Conservation (phyloP, 1,284 basidiomycete species). For the Coniferiporia sulphurascens region DNA sequence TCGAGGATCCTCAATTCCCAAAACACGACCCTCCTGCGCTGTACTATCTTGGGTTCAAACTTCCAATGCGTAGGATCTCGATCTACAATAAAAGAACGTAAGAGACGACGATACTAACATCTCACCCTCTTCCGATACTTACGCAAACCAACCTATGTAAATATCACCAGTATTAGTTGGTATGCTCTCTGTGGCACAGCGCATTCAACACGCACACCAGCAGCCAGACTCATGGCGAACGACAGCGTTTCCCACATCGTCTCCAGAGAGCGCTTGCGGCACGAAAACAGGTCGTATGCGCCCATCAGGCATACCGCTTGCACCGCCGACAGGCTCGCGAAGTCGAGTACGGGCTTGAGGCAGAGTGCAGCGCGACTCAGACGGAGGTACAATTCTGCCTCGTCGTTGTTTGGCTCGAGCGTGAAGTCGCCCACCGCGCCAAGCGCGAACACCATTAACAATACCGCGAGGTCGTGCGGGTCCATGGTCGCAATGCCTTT, state of each 20-base stretch:
- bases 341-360: constrained; percentile 32
- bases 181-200: neutral
- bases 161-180: too few species aligned
- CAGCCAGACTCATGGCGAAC: constrained; percentile 23
- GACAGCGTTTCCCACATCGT: constrained; percentile 25
- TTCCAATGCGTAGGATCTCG: constrained; percentile 41
- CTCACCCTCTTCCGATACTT: constrained; percentile 12
- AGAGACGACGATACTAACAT: neutral
- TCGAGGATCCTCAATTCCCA: constrained; percentile 40
- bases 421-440: constrained; percentile 21
- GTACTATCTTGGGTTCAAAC: constrained; percentile 31
- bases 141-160: constrained; percentile 27
- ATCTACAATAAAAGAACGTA: constrained; percentile 26
- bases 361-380: constrained; percentile 30
- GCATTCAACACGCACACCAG: constrained; percentile 21
- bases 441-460: constrained; percentile 22
- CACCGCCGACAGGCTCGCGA: constrained; percentile 32
- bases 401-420: constrained; percentile 14
- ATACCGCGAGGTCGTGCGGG: constrained; percentile 20
- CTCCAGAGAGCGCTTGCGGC: constrained; percentile 23
- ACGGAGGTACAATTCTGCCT: constrained; percentile 25
- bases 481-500: neutral
- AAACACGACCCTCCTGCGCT: constrained; percentile 38
- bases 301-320: constrained; percentile 26
- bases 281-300: constrained; percentile 23